Evolutionary conservation across 768 basidiomycete genomes (phyloP), one percentile per base, ranked within the genome.

Genomic region (Kondoa subrosea): DNA sequence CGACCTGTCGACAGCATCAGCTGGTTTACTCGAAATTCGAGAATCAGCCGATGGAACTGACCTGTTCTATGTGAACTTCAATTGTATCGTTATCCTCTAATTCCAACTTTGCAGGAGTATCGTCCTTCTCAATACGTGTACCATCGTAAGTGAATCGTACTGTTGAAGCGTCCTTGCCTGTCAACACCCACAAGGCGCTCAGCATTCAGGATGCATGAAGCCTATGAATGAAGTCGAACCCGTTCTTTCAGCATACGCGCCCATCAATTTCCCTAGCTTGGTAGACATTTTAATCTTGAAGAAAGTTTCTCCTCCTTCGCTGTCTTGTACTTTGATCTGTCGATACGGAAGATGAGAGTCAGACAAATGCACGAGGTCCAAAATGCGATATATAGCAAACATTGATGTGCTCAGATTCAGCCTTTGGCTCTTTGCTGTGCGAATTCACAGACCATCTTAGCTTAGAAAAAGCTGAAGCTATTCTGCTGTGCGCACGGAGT

Each of bases 61-160:
- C 69, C 68, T 70, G 91, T 80, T 93, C 90, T 69, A 93, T 87
- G 87, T 91, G 89, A 70, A 92, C 91, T 81, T 96, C 91, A 78
- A 96, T 91, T 4, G 89, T 85, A 76, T 96, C 91, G 58, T 77
- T 77, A 30, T 80, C 80, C 85, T 93, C 89, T 87, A 95, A 89
- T 4, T 88, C 89, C 62, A 96, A 81, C 12, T 84, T 82, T 4
- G 80, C 73, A 0, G 91, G 92, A 29, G 91, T 93, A 73, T 95
- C 91, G 17, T 90, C 87, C 58, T 91, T 90, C 69, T 81, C 81
- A 81, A 95, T 89, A 76, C 91, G 83, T 66, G 77, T 74, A 31
- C 91, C 92, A 74, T 95, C 92, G 73, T 91, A 96, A 78, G 34
- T 65, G 34, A 57, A 56, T 1, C 69, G 34, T 34, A 69, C 67